Base-by-base conservation (phyloP, 306 rosid genomes). In the Quercus mongolica region DNA sequence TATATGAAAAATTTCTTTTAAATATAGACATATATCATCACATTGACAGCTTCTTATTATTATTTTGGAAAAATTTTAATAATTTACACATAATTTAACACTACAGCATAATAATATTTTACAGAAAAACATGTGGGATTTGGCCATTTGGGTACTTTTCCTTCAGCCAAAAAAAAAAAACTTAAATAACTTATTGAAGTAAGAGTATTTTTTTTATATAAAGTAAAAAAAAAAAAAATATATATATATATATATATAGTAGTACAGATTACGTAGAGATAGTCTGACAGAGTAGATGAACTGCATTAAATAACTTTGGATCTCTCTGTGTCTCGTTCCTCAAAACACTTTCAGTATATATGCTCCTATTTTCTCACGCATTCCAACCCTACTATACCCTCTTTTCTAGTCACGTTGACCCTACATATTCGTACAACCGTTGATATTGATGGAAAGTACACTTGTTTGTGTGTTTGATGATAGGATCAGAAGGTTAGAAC, bases 231-330 rank as follows among this genome's bases (percentile, higher is more conserved):
- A 38, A 7, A 38, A 38, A 14, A 59, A 3, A 49, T 1, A 25
- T 25, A 25, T 25, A 62, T 5, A 10, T 12, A 44, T 35, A 35
- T 31, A 31, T 35, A 35, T 7, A 1, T 6, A 6, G 28, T 26
- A 51, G 8, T 25, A 12, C n/a, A 1, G 13, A 51, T 52, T 10
- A 28, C 13, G 44, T 26, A 17, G 6, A 14, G 46, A 25, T 25
- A 11, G 5, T 61, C 79, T 86, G 82, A 76, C 70, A 55, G 5
- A 7, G 81, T 71, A 1, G 82, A 21, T 80, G 70, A 56, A 78
- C 56, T 67, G 85, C 80, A 78, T 86, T 81, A 78, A 83, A 83
- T 75, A 82, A 41, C 72, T 57, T 61, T 83, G 88, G 87, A 82
- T 75, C 78, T 59, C 70, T 41, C 15, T 31, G 70, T 82, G 85